phyloP scores from a whole-genome alignment of 129 eudicot genomes.

The Apium graveolens region DNA sequence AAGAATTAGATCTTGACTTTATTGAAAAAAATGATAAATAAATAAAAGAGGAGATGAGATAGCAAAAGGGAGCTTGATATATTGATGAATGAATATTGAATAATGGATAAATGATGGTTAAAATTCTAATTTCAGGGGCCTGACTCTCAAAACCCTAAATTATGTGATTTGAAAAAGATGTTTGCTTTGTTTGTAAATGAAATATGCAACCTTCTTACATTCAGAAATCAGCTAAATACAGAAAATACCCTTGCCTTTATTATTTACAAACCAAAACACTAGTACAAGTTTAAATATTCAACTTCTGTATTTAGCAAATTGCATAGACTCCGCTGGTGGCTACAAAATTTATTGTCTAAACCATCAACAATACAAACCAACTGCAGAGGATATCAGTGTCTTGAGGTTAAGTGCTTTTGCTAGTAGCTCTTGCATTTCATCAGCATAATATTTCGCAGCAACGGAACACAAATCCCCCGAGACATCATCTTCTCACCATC shows the following conservation, averaged over 20 bases:
- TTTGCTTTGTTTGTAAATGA: too few species aligned
- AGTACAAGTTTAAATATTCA: background rate
- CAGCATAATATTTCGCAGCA: slow-evolving; percentile 37
- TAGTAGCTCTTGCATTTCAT: slow-evolving; percentile 41
- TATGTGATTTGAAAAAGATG: too few species aligned
- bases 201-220: background rate
- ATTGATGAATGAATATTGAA: too few species aligned
- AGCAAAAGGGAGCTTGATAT: too few species aligned
- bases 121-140: too few species aligned
- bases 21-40: too few species aligned
- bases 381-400: background rate
- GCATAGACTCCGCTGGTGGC: background rate
- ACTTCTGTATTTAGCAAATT: background rate
- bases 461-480: slow-evolving; percentile 50
- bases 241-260: background rate
- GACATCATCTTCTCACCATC: slow-evolving; percentile 15
- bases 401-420: slow-evolving; percentile 16
- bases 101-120: too few species aligned
- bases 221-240: background rate
- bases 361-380: background rate
- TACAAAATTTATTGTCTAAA: background rate
- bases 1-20: too few species aligned
- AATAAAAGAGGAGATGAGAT: too few species aligned
- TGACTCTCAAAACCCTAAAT: too few species aligned
- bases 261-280: background rate